Evolutionary conservation across 352 stramenopile species (phyloP).

Genomic region (Phytopythium litorale): DNA sequence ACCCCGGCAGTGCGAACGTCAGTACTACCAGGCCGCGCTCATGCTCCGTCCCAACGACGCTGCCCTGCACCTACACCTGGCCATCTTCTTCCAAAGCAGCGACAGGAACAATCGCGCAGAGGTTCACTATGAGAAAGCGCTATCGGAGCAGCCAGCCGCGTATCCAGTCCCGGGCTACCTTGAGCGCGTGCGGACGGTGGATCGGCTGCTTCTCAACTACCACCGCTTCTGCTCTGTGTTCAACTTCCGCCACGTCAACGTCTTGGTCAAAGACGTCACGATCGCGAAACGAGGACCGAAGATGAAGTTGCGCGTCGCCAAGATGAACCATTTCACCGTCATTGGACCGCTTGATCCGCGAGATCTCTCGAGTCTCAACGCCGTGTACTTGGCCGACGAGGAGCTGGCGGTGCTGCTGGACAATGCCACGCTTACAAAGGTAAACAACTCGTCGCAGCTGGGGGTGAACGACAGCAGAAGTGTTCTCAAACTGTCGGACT

Average conservation of each 20-base stretch:
- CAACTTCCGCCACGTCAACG: conserved; percentile 44
- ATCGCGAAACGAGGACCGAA: conserved; percentile 54
- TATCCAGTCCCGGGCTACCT: conserved; percentile 60
- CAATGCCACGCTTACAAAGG: conserved; percentile 5
- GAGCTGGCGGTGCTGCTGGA: conserved; percentile 30
- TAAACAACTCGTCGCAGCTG: conserved; percentile 2
- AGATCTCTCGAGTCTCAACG: conserved; percentile 32
- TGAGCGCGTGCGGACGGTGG: conserved; percentile 48
- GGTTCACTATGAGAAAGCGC: conserved; percentile 40
- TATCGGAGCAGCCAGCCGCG: conserved; percentile 30
- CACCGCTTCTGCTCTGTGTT: conserved; percentile 72
- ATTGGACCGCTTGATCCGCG: conserved; percentile 32
- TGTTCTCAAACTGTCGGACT: conserved; percentile 5
- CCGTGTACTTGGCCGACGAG: conserved; percentile 56
- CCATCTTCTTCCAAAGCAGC: conserved; percentile 49
- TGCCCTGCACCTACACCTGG: conserved; percentile 45
- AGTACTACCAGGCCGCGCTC: conserved; percentile 49
- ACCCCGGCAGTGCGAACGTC: conserved; percentile 30
- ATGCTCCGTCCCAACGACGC: conserved; percentile 45
- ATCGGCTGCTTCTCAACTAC: conserved; percentile 64
- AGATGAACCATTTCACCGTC: conserved; percentile 50
- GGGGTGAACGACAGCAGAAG: conserved; percentile 2
- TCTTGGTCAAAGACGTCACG: conserved; percentile 38
- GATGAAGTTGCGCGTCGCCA: conserved; percentile 46
- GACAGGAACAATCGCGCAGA: conserved; percentile 44